phyloP scores from a whole-genome alignment of 2,329 filamentous ascomycete genomes.

The Fonsecaea erecta region DNA sequence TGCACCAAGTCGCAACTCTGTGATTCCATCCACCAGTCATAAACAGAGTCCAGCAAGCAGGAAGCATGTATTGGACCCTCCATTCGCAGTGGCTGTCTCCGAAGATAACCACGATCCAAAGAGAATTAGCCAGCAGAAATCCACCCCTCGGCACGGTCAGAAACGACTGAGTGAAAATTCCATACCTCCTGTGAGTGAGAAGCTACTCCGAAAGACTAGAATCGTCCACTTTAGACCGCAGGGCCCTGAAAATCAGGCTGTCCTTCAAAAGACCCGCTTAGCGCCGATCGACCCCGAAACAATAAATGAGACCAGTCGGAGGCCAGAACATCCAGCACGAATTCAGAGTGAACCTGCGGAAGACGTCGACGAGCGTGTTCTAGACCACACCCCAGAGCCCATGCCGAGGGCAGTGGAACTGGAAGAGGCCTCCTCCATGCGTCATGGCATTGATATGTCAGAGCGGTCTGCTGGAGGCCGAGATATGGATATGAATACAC shows the following conservation, averaged over 20 bases:
- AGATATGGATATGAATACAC: background rate
- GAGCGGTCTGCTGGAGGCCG: background rate
- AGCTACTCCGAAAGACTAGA: slow-evolving; percentile 19
- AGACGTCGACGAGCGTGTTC: background rate
- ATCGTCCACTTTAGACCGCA: slow-evolving; percentile 28
- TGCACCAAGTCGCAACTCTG: background rate
- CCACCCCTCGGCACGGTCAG: slow-evolving; percentile 4
- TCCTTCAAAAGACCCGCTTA: background rate
- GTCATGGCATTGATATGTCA: background rate
- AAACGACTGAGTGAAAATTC: slow-evolving; percentile 19
- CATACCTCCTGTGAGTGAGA: slow-evolving; percentile 28
- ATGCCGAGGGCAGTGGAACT: background rate
- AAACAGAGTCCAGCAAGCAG: slow-evolving; percentile 4
- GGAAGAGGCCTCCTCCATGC: background rate
- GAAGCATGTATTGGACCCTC: background rate
- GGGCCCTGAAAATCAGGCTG: slow-evolving; percentile 29
- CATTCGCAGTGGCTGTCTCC: background rate
- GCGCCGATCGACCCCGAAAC: background rate
- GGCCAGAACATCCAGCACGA: background rate
- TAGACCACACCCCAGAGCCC: background rate
- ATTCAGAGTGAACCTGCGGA: background rate
- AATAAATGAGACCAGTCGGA: background rate
- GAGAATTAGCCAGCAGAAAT: background rate
- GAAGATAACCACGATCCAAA: background rate
- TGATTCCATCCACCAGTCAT: background rate